phyloP scores from a whole-genome alignment of 768 basidiomycete genomes.

The Inosperma sp. region DNA sequence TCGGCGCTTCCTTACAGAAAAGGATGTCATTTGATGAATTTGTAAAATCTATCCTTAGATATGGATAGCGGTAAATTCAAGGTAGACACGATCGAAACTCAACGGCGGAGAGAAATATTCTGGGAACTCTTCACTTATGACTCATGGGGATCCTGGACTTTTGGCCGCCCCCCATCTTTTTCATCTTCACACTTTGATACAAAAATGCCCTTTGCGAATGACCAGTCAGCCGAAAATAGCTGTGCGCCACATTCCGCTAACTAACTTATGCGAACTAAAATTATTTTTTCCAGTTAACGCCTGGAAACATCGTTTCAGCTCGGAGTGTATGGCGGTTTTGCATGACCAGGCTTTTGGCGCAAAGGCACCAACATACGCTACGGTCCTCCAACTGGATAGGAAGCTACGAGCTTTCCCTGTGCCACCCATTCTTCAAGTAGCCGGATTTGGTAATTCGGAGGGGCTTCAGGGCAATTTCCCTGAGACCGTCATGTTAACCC shows the following conservation, averaged over 20 bases:
- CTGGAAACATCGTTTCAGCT: slow-evolving; percentile 67
- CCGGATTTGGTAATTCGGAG: slow-evolving; percentile 58
- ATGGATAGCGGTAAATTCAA: slow-evolving; percentile 69
- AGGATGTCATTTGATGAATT: too few species aligned
- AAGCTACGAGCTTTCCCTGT: slow-evolving; percentile 66
- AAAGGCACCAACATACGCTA: slow-evolving; percentile 62
- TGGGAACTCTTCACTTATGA: slow-evolving; percentile 60
- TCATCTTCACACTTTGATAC: slow-evolving; percentile 63
- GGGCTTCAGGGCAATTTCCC: slow-evolving; percentile 41
- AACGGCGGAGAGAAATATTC: slow-evolving; percentile 60
- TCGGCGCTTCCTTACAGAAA: background rate
- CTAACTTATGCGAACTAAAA: background rate
- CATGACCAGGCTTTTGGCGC: slow-evolving; percentile 72
- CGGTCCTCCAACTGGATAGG: slow-evolving; percentile 61
- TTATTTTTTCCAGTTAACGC: slow-evolving; percentile 42
- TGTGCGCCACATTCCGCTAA: slow-evolving; percentile 39
- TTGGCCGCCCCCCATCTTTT: slow-evolving; percentile 66
- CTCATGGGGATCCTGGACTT: slow-evolving; percentile 61
- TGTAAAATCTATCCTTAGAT: slow-evolving; percentile 36
- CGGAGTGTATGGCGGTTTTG: slow-evolving; percentile 64
- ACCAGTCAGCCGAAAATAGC: slow-evolving; percentile 49
- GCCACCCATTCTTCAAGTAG: slow-evolving; percentile 60
- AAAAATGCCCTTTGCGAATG: slow-evolving; percentile 51
- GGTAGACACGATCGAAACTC: slow-evolving; percentile 52
- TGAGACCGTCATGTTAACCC: slow-evolving; percentile 48